Evolutionary conservation across 441 rosid species (phyloP).

Genomic region (Eutrema salsugineum): DNA sequence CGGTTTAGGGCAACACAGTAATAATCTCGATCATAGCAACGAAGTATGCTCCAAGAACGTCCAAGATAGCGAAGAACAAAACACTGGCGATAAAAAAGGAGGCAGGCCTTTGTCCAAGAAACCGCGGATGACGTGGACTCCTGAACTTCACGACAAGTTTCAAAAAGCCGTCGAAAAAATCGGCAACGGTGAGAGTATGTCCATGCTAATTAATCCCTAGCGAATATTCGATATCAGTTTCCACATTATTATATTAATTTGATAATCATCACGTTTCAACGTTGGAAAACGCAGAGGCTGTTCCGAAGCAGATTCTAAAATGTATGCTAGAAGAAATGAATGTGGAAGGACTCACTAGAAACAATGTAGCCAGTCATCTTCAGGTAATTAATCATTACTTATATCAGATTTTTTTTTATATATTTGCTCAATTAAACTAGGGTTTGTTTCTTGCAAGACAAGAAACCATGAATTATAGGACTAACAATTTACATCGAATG

Average conservation of each 20-base stretch:
- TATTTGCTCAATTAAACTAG: background rate
- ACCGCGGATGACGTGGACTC: conserved; percentile 22
- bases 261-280: background rate
- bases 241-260: background rate
- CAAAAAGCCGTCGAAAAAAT: background rate
- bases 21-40: background rate
- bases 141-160: conserved; percentile 16
- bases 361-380: conserved; percentile 28
- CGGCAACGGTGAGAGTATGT: background rate
- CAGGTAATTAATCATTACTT: too few relatives aligned
- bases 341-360: conserved; percentile 14
- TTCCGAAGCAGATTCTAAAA: conserved; percentile 19
- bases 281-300: background rate
- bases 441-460: background rate
- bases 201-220: background rate
- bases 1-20: background rate
- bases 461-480: background rate
- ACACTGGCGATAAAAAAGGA: background rate
- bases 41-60: conserved; percentile 7
- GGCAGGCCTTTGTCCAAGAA: background rate
- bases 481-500: conserved; percentile 3
- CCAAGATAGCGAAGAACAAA: background rate
- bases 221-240: background rate
- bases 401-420: background rate
- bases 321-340: conserved; percentile 9